Base-by-base conservation (phyloP, 192 early-diverging fungal genomes). In the Phycomyces blakesleeanus region DNA sequence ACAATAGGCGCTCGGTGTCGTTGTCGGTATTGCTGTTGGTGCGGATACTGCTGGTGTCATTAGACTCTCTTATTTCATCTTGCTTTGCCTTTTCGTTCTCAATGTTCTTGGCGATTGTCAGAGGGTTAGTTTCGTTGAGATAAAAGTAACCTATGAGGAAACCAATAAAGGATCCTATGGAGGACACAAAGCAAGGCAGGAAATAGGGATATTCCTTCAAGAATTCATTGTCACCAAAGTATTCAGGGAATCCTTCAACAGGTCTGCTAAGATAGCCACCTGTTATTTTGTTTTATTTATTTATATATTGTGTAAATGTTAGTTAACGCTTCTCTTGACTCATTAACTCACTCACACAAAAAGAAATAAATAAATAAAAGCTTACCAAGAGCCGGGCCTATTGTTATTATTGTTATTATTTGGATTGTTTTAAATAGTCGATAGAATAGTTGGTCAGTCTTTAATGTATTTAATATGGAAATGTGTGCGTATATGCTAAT, bases 261-360 rank as follows among this genome's bases (percentile, higher is more conserved):
- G 95, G 95, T 21, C 91, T 75, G 0, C 87, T 72, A 1, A 97
- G 85, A 21, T 89, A 82, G 14, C 95, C 93, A 44, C 93, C 93
- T n/a, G 92, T 34, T 34, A 34, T n/a, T n/a, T n/a, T n/a, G n/a
- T n/a, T n/a, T n/a, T n/a, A n/a, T n/a, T n/a, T n/a, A n/a, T 10
- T 41, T 10, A 14, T 10, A 14, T 41, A 41, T 41, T 41, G 6
- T 41, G 40, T 3, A 47, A 2, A 47, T 47, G 12, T 47, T n/a
- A 18, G 44, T 18, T 10, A 41, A 10, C 6, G 6, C 40, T 41
- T 41, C 8, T 41, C 14, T 41, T 10, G 14, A 41, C 40, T 41
- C 40, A 41, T 14, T 41, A 10, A 41, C 40, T 14, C 40, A 14
- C 40, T 41, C 6, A 41, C 40, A 41, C 6, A 41, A 41, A 14